These are phyloP conservation scores for Fusarium tanahbumbuense DNA, from an alignment of 2,329 filamentous ascomycete genomes.

Conservation along the genomic window DNA sequence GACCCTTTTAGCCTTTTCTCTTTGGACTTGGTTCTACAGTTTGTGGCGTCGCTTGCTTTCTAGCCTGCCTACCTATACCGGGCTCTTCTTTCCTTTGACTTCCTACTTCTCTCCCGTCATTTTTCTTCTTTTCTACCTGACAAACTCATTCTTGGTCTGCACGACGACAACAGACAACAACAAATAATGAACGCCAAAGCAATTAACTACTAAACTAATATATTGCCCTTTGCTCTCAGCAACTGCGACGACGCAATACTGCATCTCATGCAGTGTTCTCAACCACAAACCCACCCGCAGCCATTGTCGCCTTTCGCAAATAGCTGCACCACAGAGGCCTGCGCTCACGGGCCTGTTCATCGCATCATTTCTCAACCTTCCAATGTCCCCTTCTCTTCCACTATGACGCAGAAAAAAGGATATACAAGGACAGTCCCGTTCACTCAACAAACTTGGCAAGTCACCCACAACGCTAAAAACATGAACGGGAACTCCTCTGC, in stretches of 20 bases:
- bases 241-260: conserved; percentile 9
- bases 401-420: conserved; percentile 62
- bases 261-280: conserved; percentile 3
- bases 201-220: conserved; percentile 40
- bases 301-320: conserved; percentile 10
- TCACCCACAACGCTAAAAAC: conserved; percentile 58
- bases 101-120: conserved; percentile 22
- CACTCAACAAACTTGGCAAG: conserved; percentile 66
- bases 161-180: conserved; percentile 33
- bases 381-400: conserved; percentile 52
- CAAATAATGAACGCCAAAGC: conserved; percentile 40
- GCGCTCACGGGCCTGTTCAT: conserved; percentile 19
- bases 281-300: conserved; percentile 1
- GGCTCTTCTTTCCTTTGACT: conserved; percentile 17
- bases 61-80: conserved; percentile 15
- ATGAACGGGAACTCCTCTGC: conserved; percentile 54
- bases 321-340: conserved; percentile 6
- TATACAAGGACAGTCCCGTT: conserved; percentile 64
- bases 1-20: background rate
- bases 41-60: conserved; percentile 35
- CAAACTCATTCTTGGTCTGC: conserved; percentile 28
- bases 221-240: conserved; percentile 15
- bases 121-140: conserved; percentile 5
- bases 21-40: conserved; percentile 7
- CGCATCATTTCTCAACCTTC: conserved; percentile 33